Conservation (phyloP, 176 grass and related monocot species). For the Typha latifolia region DNA sequence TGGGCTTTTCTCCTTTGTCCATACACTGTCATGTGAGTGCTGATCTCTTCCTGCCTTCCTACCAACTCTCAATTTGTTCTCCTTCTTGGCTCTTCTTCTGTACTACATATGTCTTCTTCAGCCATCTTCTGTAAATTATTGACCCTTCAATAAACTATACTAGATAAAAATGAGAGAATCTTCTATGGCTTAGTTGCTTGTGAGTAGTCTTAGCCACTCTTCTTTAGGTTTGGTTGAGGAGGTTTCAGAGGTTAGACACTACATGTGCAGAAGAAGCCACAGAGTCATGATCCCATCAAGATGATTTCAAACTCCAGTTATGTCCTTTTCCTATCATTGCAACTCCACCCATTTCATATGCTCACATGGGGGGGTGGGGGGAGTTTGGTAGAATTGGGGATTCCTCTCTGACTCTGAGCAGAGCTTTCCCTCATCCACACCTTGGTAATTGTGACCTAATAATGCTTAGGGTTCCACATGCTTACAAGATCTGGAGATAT, state of each 20-base stretch:
- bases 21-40: neutral
- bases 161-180: neutral
- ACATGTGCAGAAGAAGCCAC: slow-evolving; percentile 10
- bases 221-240: neutral
- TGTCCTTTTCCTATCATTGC: slow-evolving; percentile 8
- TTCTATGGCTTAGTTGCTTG: neutral
- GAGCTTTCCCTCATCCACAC: no score
- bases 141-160: neutral
- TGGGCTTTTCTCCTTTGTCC: neutral
- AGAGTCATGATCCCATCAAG: neutral
- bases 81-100: neutral
- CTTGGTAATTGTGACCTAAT: no score
- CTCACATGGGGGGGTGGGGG: no score
- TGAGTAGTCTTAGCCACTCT: neutral
- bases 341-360: neutral
- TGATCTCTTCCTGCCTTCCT: neutral
- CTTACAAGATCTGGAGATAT: no score
- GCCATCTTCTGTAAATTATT: neutral
- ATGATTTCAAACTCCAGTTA: slow-evolving; percentile 4
- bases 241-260: slow-evolving; percentile 3
- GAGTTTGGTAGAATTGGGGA: no score
- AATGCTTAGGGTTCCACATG: no score
- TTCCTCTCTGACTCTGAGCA: no score
- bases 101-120: neutral
- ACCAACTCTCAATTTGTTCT: neutral